phyloP scores from a whole-genome alignment of 2,329 filamentous ascomycete species.

The Emergomyces pasteurianus region DNA sequence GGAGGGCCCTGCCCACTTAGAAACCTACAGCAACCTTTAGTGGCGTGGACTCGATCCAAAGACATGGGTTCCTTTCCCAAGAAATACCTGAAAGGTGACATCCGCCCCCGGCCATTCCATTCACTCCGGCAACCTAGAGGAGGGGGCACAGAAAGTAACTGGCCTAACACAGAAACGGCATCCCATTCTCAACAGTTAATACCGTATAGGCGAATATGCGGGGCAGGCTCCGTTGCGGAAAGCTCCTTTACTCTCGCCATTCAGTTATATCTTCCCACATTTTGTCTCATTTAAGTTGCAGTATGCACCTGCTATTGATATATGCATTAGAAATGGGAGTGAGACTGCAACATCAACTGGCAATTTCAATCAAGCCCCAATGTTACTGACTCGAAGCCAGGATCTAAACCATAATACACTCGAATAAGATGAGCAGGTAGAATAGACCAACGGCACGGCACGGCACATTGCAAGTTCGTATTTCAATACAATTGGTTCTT shows the following conservation, averaged over 20 bases:
- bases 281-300: neutral
- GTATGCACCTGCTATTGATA: neutral
- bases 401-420: neutral
- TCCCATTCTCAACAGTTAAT: neutral
- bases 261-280: neutral
- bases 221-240: neutral
- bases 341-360: neutral
- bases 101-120: neutral
- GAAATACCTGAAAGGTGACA: neutral
- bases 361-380: neutral
- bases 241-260: neutral
- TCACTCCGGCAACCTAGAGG: neutral
- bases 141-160: neutral
- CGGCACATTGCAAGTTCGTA: neutral
- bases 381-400: neutral
- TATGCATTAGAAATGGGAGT: neutral
- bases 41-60: neutral
- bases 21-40: neutral
- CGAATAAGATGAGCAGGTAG: neutral
- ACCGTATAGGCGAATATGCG: neutral
- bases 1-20: no score
- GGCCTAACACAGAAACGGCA: neutral
- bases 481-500: neutral
- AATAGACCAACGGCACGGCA: neutral
- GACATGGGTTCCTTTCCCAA: neutral